A percentile compares a stretch with the other conserved stretches of the same genome.
Evolutionary conservation across 805 yeast genomes (phyloP).

Genomic region (Candida tallmaniae): DNA sequence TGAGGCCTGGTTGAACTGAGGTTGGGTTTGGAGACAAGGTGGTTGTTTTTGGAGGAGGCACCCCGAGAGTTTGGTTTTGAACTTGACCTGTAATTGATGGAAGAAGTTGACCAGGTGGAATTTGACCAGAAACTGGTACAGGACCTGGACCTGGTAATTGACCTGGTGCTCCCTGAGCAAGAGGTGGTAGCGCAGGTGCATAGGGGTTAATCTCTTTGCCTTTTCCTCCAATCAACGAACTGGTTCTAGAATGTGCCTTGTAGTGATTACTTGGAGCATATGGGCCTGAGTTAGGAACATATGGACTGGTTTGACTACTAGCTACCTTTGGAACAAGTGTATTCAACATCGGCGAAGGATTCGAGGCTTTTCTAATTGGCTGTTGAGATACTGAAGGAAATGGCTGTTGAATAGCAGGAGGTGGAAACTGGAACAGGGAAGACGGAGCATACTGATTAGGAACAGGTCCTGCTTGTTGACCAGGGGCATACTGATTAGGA

Average conservation of each 20-base stretch:
- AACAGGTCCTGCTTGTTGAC: slow-evolving; percentile 5
- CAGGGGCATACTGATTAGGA: slow-evolving; percentile 1
- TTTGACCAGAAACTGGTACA: slow-evolving; percentile 1
- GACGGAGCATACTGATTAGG: too few relatives aligned
- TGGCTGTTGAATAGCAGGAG: not conserved
- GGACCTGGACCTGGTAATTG: not conserved
- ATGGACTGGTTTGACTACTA: slow-evolving; percentile 30
- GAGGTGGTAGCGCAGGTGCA: slow-evolving; percentile 24
- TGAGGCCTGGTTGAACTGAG: not conserved
- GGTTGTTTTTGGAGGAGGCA: slow-evolving; percentile 1
- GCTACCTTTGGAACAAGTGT: slow-evolving; percentile 20
- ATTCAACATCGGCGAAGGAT: slow-evolving; percentile 15
- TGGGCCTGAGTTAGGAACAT: slow-evolving; percentile 42
- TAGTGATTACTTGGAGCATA: slow-evolving; percentile 35
- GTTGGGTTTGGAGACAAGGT: not conserved
- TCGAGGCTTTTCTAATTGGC: slow-evolving; percentile 9
- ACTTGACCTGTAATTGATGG: too few relatives aligned
- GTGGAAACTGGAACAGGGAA: not conserved
- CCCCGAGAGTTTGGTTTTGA: not conserved
- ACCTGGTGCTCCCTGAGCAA: slow-evolving; percentile 1
- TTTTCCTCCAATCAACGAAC: slow-evolving; percentile 35
- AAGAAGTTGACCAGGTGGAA: slow-evolving; percentile 9
- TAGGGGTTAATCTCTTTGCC: slow-evolving; percentile 40
- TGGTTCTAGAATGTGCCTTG: slow-evolving; percentile 36
- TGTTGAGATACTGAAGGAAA: not conserved